These are phyloP conservation scores for Fusarium secorum DNA, from an alignment of 2,329 filamentous ascomycete species.

Conservation along the genomic window DNA sequence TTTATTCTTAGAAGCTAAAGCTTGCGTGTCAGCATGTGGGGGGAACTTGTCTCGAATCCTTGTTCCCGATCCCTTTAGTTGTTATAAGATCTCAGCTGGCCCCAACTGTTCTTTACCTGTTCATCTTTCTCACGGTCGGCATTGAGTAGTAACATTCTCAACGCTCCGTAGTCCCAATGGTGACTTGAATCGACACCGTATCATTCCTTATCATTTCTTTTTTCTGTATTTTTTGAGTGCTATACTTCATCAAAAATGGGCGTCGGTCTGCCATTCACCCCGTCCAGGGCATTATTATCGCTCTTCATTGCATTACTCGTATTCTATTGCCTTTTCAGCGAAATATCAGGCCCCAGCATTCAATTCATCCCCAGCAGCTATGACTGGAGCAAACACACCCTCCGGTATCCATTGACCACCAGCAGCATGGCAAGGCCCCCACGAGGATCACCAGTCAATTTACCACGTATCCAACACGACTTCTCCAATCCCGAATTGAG, in stretches of 20 bases:
- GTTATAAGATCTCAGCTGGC: constrained; percentile 21
- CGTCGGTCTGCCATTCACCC: constrained; percentile 32
- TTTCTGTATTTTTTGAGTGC: background rate
- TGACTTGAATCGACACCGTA: constrained; percentile 12
- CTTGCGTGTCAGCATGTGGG: constrained; percentile 24
- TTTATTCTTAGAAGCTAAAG: constrained; percentile 23
- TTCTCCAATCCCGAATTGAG: constrained; percentile 25
- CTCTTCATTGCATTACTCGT: constrained; percentile 26
- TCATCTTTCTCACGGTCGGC: background rate
- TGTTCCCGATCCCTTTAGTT: constrained; percentile 7
- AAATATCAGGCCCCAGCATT: constrained; percentile 15
- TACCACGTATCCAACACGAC: constrained; percentile 36
- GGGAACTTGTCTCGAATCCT: constrained; percentile 17
- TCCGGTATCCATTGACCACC: constrained; percentile 14
- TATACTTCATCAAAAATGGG: constrained; percentile 22
- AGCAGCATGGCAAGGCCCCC: constrained; percentile 22
- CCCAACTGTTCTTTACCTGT: background rate
- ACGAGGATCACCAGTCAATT: constrained; percentile 3
- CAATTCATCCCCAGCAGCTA: constrained; percentile 36
- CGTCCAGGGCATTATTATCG: constrained; percentile 26
- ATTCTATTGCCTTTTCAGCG: constrained; percentile 24
- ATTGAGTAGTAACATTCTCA: background rate
- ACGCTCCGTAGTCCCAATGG: background rate
- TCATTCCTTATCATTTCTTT: constrained; percentile 1
- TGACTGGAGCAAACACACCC: constrained; percentile 31